Conservation (phyloP, 2,329 filamentous ascomycete genomes). For the Chaetoscypha palmicola region DNA sequence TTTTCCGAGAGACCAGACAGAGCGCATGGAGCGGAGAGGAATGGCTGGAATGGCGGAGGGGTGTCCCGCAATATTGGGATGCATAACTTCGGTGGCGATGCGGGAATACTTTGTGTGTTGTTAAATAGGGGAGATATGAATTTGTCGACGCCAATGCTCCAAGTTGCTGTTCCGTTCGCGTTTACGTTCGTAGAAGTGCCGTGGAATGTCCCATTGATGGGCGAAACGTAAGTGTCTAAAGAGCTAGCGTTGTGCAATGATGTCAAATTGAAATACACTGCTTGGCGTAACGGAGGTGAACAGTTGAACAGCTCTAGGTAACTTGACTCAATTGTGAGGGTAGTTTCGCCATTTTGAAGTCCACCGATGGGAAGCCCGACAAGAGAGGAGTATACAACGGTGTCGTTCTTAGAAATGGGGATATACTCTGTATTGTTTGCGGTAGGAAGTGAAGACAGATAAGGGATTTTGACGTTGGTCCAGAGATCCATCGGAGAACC, state of each 20-base stretch:
- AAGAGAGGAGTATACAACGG: constrained; percentile 6
- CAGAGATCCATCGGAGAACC: constrained; percentile 7
- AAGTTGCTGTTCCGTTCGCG: constrained; percentile 4
- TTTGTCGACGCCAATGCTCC: constrained; percentile 6
- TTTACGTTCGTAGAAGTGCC: not conserved
- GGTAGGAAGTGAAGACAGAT: constrained; percentile 4
- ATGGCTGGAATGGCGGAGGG: not conserved
- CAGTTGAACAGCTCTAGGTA: constrained; percentile 11
- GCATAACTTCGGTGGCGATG: constrained; percentile 1
- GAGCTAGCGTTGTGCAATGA: not conserved
- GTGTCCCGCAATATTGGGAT: not conserved
- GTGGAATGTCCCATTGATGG: constrained; percentile 4
- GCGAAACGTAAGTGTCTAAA: too few relatives aligned
- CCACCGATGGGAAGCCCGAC: constrained; percentile 8
- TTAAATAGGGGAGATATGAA: constrained; percentile 9
- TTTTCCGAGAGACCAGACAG: not conserved
- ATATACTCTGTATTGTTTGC: constrained; percentile 3
- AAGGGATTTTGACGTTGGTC: constrained; percentile 12
- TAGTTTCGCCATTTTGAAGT: constrained; percentile 1
- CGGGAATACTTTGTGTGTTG: not conserved
- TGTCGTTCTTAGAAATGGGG: not conserved
- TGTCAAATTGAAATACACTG: not conserved
- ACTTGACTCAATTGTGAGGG: constrained; percentile 7
- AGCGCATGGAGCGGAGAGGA: constrained; percentile 9
- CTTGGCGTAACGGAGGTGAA: not conserved